Evolutionary conservation across 306 rosid species (phyloP).

Genomic region (Dicorynia guianensis): DNA sequence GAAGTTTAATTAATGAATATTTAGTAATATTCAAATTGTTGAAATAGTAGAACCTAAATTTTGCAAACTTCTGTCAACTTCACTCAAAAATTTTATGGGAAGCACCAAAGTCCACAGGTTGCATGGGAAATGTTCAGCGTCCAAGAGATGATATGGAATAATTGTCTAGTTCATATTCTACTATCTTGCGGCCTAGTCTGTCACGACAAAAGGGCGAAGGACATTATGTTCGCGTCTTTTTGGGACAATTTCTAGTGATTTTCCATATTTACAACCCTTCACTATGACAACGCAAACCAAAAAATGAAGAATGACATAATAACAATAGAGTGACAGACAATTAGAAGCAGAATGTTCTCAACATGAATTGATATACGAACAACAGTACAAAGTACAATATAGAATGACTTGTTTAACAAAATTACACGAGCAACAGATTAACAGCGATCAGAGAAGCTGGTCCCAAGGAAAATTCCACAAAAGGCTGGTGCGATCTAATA

Average conservation of each 20-base stretch:
- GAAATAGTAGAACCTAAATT: too few relatives aligned
- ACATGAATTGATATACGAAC: background rate
- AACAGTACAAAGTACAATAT: background rate
- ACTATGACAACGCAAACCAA: background rate
- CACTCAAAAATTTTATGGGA: background rate
- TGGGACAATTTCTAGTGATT: background rate
- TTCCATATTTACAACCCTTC: background rate
- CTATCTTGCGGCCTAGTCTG: too few relatives aligned
- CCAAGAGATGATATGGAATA: background rate
- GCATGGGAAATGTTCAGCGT: slow-evolving; percentile 3
- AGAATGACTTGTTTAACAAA: background rate
- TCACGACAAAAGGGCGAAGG: too few relatives aligned
- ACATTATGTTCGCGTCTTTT: background rate
- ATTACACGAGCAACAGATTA: background rate
- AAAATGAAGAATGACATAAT: background rate
- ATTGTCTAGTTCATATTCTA: background rate
- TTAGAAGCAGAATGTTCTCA: background rate
- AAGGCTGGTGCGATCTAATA: too few relatives aligned
- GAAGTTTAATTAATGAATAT: too few relatives aligned
- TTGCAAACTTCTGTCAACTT: background rate
- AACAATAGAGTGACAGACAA: background rate
- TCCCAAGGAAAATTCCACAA: too few relatives aligned
- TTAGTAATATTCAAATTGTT: too few relatives aligned
- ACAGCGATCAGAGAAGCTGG: too few relatives aligned
- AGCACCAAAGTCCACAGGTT: background rate